Percentiles rank a stretch among this genome's conserved stretches.
phyloP scores from a whole-genome alignment of 139 green algal genomes.

The Tetradesmus obliquus region DNA sequence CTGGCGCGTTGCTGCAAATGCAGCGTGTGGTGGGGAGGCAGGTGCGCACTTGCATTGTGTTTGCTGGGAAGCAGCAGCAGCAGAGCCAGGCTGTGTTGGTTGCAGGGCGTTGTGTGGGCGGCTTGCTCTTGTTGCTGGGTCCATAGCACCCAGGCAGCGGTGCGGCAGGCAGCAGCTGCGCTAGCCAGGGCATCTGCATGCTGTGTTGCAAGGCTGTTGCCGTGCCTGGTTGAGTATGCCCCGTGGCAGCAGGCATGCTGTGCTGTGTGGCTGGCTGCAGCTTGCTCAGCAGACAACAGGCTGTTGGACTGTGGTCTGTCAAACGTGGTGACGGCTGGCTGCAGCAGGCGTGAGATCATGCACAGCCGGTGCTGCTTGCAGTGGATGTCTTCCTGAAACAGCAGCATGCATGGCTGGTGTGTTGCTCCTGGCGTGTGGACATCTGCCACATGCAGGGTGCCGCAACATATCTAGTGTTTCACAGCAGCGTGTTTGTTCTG shows the following conservation, averaged over 20 bases:
- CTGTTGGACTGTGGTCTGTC: neutral
- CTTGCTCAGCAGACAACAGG: neutral
- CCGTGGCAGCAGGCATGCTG: neutral
- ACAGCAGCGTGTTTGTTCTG: neutral
- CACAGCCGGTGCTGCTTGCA: neutral
- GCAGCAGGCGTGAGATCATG: neutral
- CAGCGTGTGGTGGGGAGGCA: neutral
- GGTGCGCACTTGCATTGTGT: neutral
- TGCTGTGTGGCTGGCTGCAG: neutral
- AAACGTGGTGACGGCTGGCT: neutral
- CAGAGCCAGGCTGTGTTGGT: no score
- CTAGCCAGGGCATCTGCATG: neutral
- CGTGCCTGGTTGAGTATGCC: neutral
- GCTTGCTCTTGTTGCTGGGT: no score
- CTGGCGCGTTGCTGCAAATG: neutral
- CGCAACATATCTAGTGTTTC: neutral
- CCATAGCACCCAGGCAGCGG: no score
- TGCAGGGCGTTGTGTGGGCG: neutral
- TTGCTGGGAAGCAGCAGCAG: neutral
- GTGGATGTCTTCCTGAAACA: neutral
- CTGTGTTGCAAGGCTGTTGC: neutral
- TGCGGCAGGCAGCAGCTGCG: neutral
- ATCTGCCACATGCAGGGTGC: neutral
- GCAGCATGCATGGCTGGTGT: neutral
- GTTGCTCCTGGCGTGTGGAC: neutral